Evolutionary conservation across 2,329 filamentous ascomycete genomes (phyloP).

Genomic region (Lasiodiplodia sp.): DNA sequence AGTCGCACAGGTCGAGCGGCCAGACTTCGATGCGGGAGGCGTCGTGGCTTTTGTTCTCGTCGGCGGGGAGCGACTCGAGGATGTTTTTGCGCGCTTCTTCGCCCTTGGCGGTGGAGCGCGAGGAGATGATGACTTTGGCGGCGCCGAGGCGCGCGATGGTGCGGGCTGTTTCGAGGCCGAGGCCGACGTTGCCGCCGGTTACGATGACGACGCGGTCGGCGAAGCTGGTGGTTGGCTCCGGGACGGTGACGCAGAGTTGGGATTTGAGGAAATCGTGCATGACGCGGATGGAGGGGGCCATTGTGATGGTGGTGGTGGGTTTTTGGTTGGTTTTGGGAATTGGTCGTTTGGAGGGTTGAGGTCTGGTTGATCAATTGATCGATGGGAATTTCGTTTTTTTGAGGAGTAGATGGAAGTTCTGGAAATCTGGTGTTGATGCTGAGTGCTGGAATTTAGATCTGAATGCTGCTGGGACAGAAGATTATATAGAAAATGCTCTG

Average conservation of each 20-base stretch:
- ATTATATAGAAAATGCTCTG: neutral
- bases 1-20: slow-evolving; percentile 51
- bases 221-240: slow-evolving; percentile 39
- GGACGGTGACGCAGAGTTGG: slow-evolving; percentile 50
- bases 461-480: neutral
- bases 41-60: slow-evolving; percentile 37
- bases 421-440: too few species aligned
- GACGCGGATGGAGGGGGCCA: slow-evolving; percentile 7
- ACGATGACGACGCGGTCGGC: slow-evolving; percentile 53
- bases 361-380: too few species aligned
- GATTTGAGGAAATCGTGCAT: slow-evolving; percentile 45
- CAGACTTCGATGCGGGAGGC: slow-evolving; percentile 53
- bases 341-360: too few species aligned
- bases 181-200: slow-evolving; percentile 57
- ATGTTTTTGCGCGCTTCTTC: slow-evolving; percentile 53
- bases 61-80: slow-evolving; percentile 32
- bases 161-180: slow-evolving; percentile 55
- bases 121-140: slow-evolving; percentile 54
- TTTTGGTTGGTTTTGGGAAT: too few species aligned
- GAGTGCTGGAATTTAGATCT: neutral
- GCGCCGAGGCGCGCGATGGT: slow-evolving; percentile 52
- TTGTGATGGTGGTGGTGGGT: neutral
- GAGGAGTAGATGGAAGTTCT: neutral
- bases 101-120: slow-evolving; percentile 53
- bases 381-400: neutral